Base-by-base conservation (phyloP, 306 rosid genomes). In the Arachis stenosperma region DNA sequence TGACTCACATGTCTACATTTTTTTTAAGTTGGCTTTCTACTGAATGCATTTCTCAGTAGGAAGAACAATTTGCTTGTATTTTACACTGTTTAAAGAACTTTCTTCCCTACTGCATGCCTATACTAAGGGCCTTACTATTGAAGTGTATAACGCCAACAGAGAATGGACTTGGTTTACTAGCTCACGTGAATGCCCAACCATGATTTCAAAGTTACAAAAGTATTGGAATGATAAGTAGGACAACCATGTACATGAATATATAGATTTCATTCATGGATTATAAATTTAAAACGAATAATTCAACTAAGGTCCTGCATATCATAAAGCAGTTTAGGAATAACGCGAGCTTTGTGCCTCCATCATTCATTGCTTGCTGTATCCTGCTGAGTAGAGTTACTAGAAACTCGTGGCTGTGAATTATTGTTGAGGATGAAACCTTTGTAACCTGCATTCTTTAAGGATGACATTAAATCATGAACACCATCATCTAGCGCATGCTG, bases 351-450 rank as follows among this genome's bases (percentile, higher is more conserved):
- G 40, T 8, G 60, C 37, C 46, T 66, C 71, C 37, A 53, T 67
- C 81, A 61, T 75, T 51, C 71, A 60, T 79, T 36, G 70, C 68
- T 71, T 63, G 71, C 63, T 33, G 9, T 8, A 9, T 54, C 48
- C 9, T 70, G 41, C 56, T 40, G 17, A 33, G 67, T 61, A 55
- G 70, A 27, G 39, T 46, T 30, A 44, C 7, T 50, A 40, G 78
- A 75, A 67, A 46, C 60, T 56, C 40, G 17, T 17, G 44, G 48
- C 37, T 54, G 67, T 47, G 57, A 56, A 73, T 64, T 77, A 70
- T 73, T 73, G 61, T 69, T 57, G 73, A 58, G 69, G 81, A 65
- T 58, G 63, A 58, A 57, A 77, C 22, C 61, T 46, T 77, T 64
- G 29, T 7, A 15, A 9, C 66, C 78, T 36, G 39, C 0, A 5